Percentiles rank a stretch among this genome's conserved stretches.
These are phyloP conservation scores for Patellifolia procumbens DNA, from an alignment of 179 eudicot genomes.

Conservation along the genomic window DNA sequence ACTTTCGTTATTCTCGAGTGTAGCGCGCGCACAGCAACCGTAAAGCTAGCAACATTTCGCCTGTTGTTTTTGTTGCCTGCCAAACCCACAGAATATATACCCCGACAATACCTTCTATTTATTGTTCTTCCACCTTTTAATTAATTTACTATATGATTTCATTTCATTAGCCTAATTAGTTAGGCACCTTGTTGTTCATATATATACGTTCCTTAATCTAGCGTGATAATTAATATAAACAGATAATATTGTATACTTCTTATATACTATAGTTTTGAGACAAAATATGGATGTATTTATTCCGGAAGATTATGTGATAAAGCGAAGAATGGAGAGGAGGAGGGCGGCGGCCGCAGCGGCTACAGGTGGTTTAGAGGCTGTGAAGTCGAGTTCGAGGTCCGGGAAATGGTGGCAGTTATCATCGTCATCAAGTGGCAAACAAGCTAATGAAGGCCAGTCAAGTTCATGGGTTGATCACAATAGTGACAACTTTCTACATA, in stretches of 20 bases:
- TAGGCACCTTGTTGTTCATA: background rate
- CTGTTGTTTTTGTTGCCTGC: background rate
- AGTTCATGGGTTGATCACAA: conserved; percentile 22
- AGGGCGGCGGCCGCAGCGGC: background rate
- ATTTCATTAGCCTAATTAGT: background rate
- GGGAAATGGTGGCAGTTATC: background rate
- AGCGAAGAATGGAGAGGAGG: conserved; percentile 27
- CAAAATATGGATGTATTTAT: conserved; percentile 28
- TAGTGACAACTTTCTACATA: conserved; percentile 19
- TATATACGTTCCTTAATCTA: background rate
- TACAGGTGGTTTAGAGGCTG: background rate
- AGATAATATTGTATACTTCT: background rate
- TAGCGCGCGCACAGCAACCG: background rate
- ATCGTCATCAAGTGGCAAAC: background rate
- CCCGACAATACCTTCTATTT: background rate
- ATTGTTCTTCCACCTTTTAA: background rate
- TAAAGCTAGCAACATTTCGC: background rate
- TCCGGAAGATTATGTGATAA: conserved; percentile 25
- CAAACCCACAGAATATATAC: conserved; percentile 15
- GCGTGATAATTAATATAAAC: background rate
- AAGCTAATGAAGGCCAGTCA: conserved; percentile 3
- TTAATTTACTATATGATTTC: background rate
- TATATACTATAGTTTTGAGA: no score
- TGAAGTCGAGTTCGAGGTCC: background rate
- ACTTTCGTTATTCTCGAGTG: conserved; percentile 10